Percentiles rank a stretch among this genome's conserved stretches.
Evolutionary conservation across 169 alveolate genomes (phyloP).

Genomic region (Plasmodium malariae): DNA sequence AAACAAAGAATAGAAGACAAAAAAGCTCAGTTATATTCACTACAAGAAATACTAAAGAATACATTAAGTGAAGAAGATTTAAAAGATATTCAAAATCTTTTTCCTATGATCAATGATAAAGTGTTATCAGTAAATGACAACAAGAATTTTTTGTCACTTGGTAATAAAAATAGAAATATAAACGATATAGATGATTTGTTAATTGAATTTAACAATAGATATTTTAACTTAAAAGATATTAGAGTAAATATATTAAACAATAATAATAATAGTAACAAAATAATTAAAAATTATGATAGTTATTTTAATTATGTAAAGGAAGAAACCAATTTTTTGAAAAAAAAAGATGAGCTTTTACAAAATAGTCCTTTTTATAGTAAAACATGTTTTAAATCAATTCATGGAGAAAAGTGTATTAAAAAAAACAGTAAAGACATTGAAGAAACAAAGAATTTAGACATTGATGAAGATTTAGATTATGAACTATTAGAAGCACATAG

Average conservation of each 20-base stretch:
- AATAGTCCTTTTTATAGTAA: slow-evolving; percentile 34
- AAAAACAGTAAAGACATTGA: not conserved
- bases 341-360: slow-evolving; percentile 46
- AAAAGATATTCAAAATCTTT: slow-evolving; percentile 28
- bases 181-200: slow-evolving; percentile 34
- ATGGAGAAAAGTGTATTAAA: slow-evolving; percentile 14
- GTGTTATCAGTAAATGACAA: slow-evolving; percentile 11
- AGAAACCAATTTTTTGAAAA: slow-evolving; percentile 35
- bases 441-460: not conserved
- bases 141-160: no score
- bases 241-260: slow-evolving; percentile 29
- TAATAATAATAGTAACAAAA: not conserved
- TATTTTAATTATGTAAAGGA: slow-evolving; percentile 26
- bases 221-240: slow-evolving; percentile 57
- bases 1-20: slow-evolving; percentile 5
- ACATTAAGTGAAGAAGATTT: slow-evolving; percentile 28
- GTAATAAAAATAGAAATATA: slow-evolving; percentile 1
- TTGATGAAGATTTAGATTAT: slow-evolving; percentile 57
- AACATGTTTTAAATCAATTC: slow-evolving; percentile 39
- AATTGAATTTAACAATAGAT: slow-evolving; percentile 47
- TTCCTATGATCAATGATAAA: slow-evolving; percentile 40
- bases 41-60: slow-evolving; percentile 38
- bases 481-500: slow-evolving; percentile 22
- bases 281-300: not conserved
- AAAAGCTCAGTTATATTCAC: slow-evolving; percentile 1